Evolutionary conservation across 768 basidiomycete genomes (phyloP).

Genomic region (Hygrophorus pudorinus): DNA sequence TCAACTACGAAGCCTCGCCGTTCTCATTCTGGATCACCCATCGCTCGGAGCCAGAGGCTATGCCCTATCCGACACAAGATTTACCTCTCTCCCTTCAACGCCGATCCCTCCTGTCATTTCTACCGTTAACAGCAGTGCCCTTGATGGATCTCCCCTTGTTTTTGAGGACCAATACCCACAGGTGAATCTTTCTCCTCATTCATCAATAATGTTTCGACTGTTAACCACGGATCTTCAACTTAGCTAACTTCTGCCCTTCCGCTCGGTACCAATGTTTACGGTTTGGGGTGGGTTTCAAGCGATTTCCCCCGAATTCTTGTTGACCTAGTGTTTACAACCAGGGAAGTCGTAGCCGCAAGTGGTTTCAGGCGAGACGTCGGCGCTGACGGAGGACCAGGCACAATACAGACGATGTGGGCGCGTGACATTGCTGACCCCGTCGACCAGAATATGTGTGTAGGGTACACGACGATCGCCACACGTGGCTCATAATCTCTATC

Average conservation of each 20-base stretch:
- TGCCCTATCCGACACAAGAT: slow-evolving; percentile 66
- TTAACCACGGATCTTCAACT: background rate
- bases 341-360: slow-evolving; percentile 56
- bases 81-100: slow-evolving; percentile 47
- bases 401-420: slow-evolving; percentile 61
- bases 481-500: slow-evolving; percentile 2
- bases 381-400: slow-evolving; percentile 35
- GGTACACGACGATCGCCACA: slow-evolving; percentile 1
- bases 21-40: slow-evolving; percentile 80
- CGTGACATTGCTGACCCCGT: slow-evolving; percentile 53
- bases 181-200: slow-evolving; percentile 19
- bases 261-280: slow-evolving; percentile 61
- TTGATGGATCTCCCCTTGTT: slow-evolving; percentile 59
- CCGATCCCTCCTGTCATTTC: slow-evolving; percentile 48
- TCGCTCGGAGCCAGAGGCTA: slow-evolving; percentile 40
- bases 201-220: background rate
- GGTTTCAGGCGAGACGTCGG: slow-evolving; percentile 58
- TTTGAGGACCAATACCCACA: slow-evolving; percentile 79
- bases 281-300: slow-evolving; percentile 34
- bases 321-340: no score
- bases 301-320: no score
- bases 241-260: slow-evolving; percentile 61
- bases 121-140: slow-evolving; percentile 39
- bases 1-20: slow-evolving; percentile 54
- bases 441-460: slow-evolving; percentile 53